Conservation (phyloP, 1,284 basidiomycete species). For the Nidula niveotomentosa region DNA sequence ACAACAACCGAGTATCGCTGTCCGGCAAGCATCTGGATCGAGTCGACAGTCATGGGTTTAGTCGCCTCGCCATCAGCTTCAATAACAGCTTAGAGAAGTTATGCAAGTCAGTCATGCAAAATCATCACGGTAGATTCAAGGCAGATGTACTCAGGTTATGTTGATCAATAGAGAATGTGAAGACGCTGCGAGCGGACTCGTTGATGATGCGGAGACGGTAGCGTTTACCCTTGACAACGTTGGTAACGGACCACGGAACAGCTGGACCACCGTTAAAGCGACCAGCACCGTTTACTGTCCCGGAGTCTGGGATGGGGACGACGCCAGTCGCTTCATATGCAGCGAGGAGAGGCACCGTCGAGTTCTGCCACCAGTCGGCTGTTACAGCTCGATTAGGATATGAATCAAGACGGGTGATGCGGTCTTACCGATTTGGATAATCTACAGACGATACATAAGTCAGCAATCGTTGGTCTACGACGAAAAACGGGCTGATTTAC, state of each 20-base stretch:
- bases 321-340: slow-evolving; percentile 16
- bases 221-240: slow-evolving; percentile 25
- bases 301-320: slow-evolving; percentile 21
- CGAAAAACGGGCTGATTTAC: slow-evolving; percentile 14
- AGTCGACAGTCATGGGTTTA: slow-evolving; percentile 25
- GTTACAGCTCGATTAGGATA: no score
- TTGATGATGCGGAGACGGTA: slow-evolving; percentile 47
- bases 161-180: slow-evolving; percentile 33
- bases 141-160: slow-evolving; percentile 23
- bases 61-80: slow-evolving; percentile 17
- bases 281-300: slow-evolving; percentile 26
- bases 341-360: slow-evolving; percentile 10
- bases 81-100: slow-evolving; percentile 18
- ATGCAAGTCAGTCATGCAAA: not conserved
- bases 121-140: not conserved
- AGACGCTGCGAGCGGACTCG: slow-evolving; percentile 23
- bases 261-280: slow-evolving; percentile 27
- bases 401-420: no score
- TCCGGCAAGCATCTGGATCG: slow-evolving; percentile 26
- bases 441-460: not conserved
- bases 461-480: no score
- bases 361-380: slow-evolving; percentile 21
- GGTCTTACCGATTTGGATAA: slow-evolving; percentile 13
- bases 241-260: slow-evolving; percentile 20
- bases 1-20: slow-evolving; percentile 34